Base-by-base conservation (phyloP, 2,329 filamentous ascomycete genomes). In the Colletotrichum abscissum region DNA sequence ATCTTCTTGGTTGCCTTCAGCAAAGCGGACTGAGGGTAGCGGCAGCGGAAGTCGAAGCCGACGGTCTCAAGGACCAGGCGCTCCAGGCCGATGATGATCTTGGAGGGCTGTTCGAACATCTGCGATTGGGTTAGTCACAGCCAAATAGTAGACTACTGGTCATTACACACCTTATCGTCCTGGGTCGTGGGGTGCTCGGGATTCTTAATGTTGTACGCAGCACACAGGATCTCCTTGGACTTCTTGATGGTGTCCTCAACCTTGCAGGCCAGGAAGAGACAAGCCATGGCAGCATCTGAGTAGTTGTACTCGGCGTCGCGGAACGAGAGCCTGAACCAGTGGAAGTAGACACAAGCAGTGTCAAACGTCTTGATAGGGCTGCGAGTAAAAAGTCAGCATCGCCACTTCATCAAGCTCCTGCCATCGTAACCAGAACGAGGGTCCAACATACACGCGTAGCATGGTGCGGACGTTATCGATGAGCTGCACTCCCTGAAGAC, bases 181-280 rank as follows among this genome's bases (percentile, higher is more conserved):
- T 94, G 90, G 22, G 93, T 93, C 49, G 81, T 93, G 83, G 83
- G 95, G 88, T 82, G 93, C 81, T 84, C 92, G 76, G 78, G 90
- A 80, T 83, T 89, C 83, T 95, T 97, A 49, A 97, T 85, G 79
- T 98, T 98, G 83, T 96, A 95, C 28, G 94, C 93, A 1, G 95
- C 95, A 72, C 95, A 97, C 19, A 98, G 87, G 74, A 99, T 97
- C 75, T 99, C 97, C 71, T 91, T 92, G 4, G 95, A 97, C 86
- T 98, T 98, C 85, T 99, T 99, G 76, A 98, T 90, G 0, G 97
- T 99, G 82, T 99, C 97, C 83, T 99, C 97, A 58, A 97, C 95
- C 85, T 99, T 99, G 87, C 96, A 98, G 2, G 95, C 95, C 3
- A 95, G 94, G 79, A 98, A 96, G 9, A 99, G 86, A 28, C 95